These are phyloP conservation scores for Aquilaria agallochum DNA, from an alignment of 441 rosid species.

Conservation along the genomic window DNA sequence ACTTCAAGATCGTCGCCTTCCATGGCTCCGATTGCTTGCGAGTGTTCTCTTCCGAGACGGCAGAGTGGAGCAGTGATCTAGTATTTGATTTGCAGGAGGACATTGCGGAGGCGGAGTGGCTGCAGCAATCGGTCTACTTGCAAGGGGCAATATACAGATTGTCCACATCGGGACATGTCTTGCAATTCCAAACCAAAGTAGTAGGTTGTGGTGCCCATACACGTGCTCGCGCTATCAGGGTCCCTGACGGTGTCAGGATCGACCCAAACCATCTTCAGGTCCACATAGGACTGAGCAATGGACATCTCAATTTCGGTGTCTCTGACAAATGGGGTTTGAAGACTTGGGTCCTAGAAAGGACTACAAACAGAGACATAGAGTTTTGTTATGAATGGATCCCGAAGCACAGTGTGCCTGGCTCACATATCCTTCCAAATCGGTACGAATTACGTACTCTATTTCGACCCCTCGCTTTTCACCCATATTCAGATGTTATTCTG, in stretches of 20 bases:
- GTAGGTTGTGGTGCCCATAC: too few species aligned
- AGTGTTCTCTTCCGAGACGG: background rate
- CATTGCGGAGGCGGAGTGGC: background rate
- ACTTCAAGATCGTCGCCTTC: background rate
- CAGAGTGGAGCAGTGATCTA: background rate
- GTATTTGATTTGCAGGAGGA: background rate
- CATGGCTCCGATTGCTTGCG: background rate
- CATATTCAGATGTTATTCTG: background rate
- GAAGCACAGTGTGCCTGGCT: background rate
- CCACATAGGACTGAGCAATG: background rate
- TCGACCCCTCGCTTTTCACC: background rate
- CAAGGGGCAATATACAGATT: background rate
- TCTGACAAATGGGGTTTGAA: background rate
- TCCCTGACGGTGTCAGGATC: too few species aligned
- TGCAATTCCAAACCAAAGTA: background rate
- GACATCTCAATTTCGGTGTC: background rate
- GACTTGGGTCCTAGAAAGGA: background rate
- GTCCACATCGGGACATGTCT: slow-evolving; percentile 1
- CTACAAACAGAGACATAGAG: too few species aligned
- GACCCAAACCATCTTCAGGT: too few species aligned
- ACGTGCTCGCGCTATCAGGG: too few species aligned
- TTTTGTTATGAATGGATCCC: too few species aligned
- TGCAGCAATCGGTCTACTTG: background rate
- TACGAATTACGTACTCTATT: background rate
- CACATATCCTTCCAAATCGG: background rate